A percentile compares a stretch with the other conserved stretches of the same genome.
Conservation (phyloP, 371 early-diverging fungal genomes). For the Actinomortierella wolfii region DNA sequence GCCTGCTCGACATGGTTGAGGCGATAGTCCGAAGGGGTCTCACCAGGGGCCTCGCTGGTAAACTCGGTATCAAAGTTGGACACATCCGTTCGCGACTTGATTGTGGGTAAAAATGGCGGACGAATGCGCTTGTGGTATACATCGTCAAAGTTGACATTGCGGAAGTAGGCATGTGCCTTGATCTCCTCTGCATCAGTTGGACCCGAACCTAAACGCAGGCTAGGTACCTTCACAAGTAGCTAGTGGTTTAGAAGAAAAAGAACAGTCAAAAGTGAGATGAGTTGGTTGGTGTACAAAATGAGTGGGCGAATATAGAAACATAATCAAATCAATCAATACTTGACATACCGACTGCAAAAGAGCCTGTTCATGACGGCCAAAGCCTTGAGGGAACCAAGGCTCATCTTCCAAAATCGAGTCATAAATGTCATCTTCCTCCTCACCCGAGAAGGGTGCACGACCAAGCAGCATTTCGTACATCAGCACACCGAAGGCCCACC, state of each 20-base stretch:
- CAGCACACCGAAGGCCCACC: conserved; percentile 99
- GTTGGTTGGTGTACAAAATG: neutral
- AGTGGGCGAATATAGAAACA: neutral
- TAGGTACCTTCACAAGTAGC: conserved; percentile 58
- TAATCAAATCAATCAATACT: neutral
- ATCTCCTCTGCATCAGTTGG: conserved; percentile 66
- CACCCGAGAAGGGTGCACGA: conserved; percentile 66
- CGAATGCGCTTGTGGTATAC: conserved; percentile 66
- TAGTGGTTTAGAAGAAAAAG: conserved; percentile 7
- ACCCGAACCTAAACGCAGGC: conserved; percentile 54
- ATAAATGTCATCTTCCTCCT: conserved; percentile 67
- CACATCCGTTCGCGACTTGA: conserved; percentile 55
- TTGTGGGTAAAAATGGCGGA: conserved; percentile 62
- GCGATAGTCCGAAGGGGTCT: conserved; percentile 41
- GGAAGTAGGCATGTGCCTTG: conserved; percentile 72
- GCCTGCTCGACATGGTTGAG: conserved; percentile 42
- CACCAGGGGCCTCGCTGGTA: conserved; percentile 41
- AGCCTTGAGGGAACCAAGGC: conserved; percentile 59
- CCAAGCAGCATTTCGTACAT: conserved; percentile 98
- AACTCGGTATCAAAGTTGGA: conserved; percentile 68
- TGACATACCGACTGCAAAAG: conserved; percentile 56
- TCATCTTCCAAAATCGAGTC: conserved; percentile 64
- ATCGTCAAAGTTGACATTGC: conserved; percentile 71
- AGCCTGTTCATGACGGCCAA: conserved; percentile 51
- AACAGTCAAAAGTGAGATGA: neutral